Evolutionary conservation across 345 rosid genomes (phyloP).

Genomic region (Salix viminalis): DNA sequence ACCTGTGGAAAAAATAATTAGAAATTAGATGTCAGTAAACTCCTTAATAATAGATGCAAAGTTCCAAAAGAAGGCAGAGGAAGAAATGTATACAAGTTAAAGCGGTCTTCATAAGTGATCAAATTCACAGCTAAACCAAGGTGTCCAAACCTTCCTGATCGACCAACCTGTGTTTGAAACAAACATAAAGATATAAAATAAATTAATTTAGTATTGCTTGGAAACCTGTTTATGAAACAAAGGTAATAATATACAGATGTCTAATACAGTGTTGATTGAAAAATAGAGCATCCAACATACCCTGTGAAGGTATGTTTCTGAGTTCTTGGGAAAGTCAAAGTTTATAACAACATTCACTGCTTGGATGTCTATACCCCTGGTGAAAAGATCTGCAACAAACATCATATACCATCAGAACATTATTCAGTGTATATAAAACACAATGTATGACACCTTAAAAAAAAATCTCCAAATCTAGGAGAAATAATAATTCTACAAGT

Average conservation of each 20-base stretch:
- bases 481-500: not conserved
- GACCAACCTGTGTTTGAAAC: constrained; percentile 63
- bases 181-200: not conserved
- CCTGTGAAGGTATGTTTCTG: constrained; percentile 99
- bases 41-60: not conserved
- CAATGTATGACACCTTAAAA: not conserved
- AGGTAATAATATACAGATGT: not conserved
- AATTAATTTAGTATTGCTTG: not conserved
- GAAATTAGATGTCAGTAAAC: not conserved
- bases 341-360: constrained; percentile 98
- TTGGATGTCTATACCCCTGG: constrained; percentile 99
- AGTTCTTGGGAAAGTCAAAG: constrained; percentile 93
- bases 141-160: constrained; percentile 99
- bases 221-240: not conserved
- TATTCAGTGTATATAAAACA: not conserved
- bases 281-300: constrained; percentile 37
- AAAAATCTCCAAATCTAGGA: not conserved
- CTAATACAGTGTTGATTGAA: no score
- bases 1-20: constrained; percentile 51
- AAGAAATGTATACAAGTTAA: constrained; percentile 63
- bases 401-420: not conserved
- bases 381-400: constrained; percentile 71
- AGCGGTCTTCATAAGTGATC: constrained; percentile 98
- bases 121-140: constrained; percentile 99
- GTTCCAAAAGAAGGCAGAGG: not conserved